Evolutionary conservation across 2,329 filamentous ascomycete genomes (phyloP).

Genomic region (Conoideocrella luteorostrata): DNA sequence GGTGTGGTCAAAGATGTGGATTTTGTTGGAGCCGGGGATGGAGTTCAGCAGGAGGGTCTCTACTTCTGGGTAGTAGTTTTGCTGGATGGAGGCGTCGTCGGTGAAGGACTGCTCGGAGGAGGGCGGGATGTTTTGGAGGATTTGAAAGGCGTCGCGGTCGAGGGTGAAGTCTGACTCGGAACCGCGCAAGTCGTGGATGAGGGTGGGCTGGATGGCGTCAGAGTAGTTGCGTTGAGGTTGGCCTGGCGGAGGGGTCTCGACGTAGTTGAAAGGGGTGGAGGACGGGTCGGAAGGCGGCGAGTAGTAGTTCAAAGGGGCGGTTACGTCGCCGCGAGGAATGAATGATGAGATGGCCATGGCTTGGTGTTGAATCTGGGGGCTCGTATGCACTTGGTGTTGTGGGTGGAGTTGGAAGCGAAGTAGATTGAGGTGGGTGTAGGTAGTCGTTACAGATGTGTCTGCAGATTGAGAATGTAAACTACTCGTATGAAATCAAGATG

Average conservation of each 20-base stretch:
- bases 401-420: not conserved
- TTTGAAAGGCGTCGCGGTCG: conserved; percentile 60
- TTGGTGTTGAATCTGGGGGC: conserved; percentile 12
- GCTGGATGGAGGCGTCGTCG: conserved; percentile 62
- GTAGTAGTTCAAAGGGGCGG: conserved; percentile 61
- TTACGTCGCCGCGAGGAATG: conserved; percentile 54
- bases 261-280: conserved; percentile 55
- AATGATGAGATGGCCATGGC: conserved; percentile 33
- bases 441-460: too few relatives aligned
- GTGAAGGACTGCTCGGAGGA: conserved; percentile 48
- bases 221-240: conserved; percentile 60
- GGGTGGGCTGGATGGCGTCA: conserved; percentile 41
- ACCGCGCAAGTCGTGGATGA: conserved; percentile 68
- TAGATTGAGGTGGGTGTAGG: too few relatives aligned
- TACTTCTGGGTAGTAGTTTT: conserved; percentile 79
- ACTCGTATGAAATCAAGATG: too few relatives aligned
- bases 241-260: conserved; percentile 56
- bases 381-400: too few relatives aligned
- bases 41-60: conserved; percentile 62
- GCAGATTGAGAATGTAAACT: too few relatives aligned
- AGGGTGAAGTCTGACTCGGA: conserved; percentile 37
- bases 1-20: conserved; percentile 84
- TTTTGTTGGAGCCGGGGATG: conserved; percentile 57
- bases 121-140: conserved; percentile 51
- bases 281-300: conserved; percentile 54